Evolutionary conservation across 2,329 filamentous ascomycete genomes (phyloP).

Genomic region (Pestalotiopsis sp.): DNA sequence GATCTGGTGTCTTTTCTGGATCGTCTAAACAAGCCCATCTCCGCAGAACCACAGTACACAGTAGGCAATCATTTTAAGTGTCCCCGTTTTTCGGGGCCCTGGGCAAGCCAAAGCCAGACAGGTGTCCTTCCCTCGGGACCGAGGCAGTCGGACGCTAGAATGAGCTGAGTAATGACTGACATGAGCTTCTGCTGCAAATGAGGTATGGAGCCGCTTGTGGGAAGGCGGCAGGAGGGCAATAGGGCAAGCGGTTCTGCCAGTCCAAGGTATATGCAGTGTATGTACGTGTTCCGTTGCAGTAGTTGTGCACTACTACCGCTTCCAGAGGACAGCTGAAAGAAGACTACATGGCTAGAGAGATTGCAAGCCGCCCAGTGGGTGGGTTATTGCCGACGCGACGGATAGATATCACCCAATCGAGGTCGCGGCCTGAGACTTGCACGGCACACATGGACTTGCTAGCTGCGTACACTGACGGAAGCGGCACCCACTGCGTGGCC

Average conservation of each 20-base stretch:
- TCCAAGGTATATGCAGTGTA: no score
- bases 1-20: neutral
- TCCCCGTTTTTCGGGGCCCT: neutral
- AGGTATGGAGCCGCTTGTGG: neutral
- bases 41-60: neutral
- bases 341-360: neutral
- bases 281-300: no score
- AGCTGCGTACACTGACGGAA: neutral
- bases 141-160: constrained; percentile 4
- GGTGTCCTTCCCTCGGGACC: constrained; percentile 3
- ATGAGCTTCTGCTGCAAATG: neutral
- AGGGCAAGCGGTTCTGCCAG: no score
- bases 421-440: no score
- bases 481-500: neutral
- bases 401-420: neutral
- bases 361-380: neutral
- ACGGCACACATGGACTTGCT: neutral
- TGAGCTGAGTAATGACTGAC: constrained; percentile 7
- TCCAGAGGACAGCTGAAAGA: neutral
- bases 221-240: neutral
- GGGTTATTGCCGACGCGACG: neutral
- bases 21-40: neutral
- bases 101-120: neutral
- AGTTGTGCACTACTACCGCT: neutral
- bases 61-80: neutral